Evolutionary conservation across 1,139 yeast genomes (phyloP).

Genomic region (Hyphopichia buzzinii): DNA sequence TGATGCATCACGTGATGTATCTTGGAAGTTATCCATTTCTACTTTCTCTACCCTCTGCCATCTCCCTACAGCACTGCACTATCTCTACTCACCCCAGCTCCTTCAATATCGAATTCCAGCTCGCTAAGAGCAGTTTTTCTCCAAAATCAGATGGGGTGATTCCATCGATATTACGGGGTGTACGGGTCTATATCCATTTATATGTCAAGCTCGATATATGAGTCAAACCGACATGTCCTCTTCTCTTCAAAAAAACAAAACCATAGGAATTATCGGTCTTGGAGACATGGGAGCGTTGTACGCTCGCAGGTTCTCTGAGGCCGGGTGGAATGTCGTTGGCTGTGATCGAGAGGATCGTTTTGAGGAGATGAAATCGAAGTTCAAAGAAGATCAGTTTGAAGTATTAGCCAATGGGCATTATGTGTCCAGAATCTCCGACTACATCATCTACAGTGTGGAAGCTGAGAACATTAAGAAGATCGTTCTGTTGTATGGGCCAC

Average conservation of each 20-base stretch:
- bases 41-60: too few species aligned
- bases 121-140: too few species aligned
- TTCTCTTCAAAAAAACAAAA: constrained; percentile 31
- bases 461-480: constrained; percentile 76
- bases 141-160: too few species aligned
- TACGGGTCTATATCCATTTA: too few species aligned
- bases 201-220: too few species aligned
- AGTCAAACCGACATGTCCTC: constrained; percentile 1
- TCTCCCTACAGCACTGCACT: too few species aligned
- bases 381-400: constrained; percentile 44
- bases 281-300: constrained; percentile 96
- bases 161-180: too few species aligned
- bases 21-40: too few species aligned
- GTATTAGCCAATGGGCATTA: constrained; percentile 73
- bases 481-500: constrained; percentile 75
- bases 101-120: too few species aligned
- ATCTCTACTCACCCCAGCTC: too few species aligned
- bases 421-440: constrained; percentile 80
- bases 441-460: constrained; percentile 84
- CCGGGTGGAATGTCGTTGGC: constrained; percentile 91
- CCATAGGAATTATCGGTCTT: constrained; percentile 86
- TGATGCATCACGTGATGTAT: too few species aligned
- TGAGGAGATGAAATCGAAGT: constrained; percentile 44
- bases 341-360: constrained; percentile 79
- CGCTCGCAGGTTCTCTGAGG: constrained; percentile 71